Evolutionary conservation across 176 grass and related monocot genomes (phyloP).

Genomic region (Miscanthus lutarioriparius): DNA sequence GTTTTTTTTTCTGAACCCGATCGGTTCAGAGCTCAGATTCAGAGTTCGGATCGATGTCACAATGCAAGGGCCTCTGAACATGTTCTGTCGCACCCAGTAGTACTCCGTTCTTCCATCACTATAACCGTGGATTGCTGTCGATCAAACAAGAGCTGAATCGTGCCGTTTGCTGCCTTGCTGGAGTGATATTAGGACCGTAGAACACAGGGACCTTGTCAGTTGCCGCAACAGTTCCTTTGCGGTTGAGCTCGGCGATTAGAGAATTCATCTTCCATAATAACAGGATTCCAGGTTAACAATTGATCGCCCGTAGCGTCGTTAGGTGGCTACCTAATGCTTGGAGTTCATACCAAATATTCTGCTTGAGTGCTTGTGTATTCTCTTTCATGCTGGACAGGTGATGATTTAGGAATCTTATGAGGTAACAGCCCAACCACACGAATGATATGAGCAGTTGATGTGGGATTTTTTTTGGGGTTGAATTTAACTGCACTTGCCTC

Average conservation of each 20-base stretch:
- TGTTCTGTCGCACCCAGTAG: not conserved
- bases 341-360: not conserved
- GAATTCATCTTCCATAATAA: not conserved
- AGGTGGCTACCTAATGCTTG: slow-evolving; percentile 26
- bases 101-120: not conserved
- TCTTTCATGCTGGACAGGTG: not conserved
- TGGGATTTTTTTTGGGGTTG: not conserved
- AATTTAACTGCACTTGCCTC: not conserved
- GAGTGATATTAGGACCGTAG: not conserved
- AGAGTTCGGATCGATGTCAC: not conserved
- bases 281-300: not conserved
- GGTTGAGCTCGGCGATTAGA: not conserved
- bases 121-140: not conserved
- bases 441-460: not conserved
- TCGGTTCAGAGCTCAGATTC: not conserved
- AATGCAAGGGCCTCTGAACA: not conserved
- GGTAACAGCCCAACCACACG: not conserved
- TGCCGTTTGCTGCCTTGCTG: not conserved
- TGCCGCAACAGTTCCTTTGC: not conserved
- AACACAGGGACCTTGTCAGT: not conserved
- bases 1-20: too few species aligned
- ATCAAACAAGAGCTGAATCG: not conserved
- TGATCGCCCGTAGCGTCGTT: not conserved
- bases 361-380: not conserved
- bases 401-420: not conserved